phyloP scores from a whole-genome alignment of 495 filamentous ascomycete genomes.

The Amorphotheca resinae region DNA sequence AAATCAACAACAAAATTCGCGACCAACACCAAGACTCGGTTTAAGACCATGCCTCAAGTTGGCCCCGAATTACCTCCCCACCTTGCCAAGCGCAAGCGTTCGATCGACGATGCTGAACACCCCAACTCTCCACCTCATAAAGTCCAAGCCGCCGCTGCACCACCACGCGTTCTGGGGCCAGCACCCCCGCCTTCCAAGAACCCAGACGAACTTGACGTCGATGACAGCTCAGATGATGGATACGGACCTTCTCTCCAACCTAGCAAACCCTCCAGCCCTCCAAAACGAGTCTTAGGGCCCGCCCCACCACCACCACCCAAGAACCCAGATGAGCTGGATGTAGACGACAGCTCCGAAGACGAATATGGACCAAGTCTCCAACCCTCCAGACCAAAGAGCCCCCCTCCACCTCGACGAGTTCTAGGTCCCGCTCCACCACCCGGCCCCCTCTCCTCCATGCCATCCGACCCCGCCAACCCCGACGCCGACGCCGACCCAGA shows the following conservation, averaged over 20 bases:
- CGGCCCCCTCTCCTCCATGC: slow-evolving; percentile 27
- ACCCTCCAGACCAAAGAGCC: slow-evolving; percentile 1
- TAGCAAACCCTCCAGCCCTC: slow-evolving; percentile 13
- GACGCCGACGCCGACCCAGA: too few species aligned
- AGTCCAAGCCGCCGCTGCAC: slow-evolving; percentile 8
- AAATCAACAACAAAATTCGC: too few species aligned
- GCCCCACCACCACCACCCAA: slow-evolving; percentile 28
- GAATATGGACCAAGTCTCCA: slow-evolving; percentile 13
- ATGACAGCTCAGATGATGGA: slow-evolving; percentile 14
- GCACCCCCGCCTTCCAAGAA: slow-evolving; percentile 21
- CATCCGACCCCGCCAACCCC: slow-evolving; percentile 28
- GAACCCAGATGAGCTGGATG: slow-evolving; percentile 15
- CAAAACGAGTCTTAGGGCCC: slow-evolving; percentile 31
- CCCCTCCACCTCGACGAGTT: slow-evolving; percentile 25
- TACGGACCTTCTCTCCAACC: slow-evolving; percentile 19
- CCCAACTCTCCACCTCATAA: slow-evolving; percentile 19
- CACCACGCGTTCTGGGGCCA: slow-evolving; percentile 6
- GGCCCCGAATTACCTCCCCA: slow-evolving; percentile 40
- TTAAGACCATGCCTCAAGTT: slow-evolving; percentile 40
- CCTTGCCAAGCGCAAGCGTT: slow-evolving; percentile 40
- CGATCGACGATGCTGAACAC: slow-evolving; percentile 25
- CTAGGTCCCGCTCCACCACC: slow-evolving; percentile 42
- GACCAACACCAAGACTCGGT: too few species aligned
- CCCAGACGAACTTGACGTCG: slow-evolving; percentile 26
- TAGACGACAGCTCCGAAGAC: slow-evolving; percentile 10